Base-by-base conservation (phyloP, 1,284 basidiomycete genomes). In the Sanghuangporus baumii region DNA sequence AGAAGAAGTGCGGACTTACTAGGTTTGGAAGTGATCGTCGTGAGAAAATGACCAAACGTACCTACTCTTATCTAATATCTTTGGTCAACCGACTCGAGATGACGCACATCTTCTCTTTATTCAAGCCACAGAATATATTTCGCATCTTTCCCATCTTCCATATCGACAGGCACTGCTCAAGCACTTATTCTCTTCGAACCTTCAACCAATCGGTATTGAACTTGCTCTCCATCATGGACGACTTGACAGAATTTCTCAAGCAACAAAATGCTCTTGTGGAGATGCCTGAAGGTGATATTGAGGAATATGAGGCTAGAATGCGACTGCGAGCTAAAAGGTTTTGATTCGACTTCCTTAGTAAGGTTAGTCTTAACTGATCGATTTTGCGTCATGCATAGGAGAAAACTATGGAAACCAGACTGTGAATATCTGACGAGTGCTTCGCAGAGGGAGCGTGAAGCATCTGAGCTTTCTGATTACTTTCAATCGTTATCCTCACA, bases 261-360 rank as follows among this genome's bases (percentile, higher is more conserved):
- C 18, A 55, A n/a, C 63, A 60, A 37, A 52, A 50, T 20, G 37
- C 50, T 16, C 36, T 64, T 40, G 59, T 48, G 31, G 59, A 60
- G 11, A 60, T 64, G 43, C 47, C 59, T 26, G 63, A 64, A 40
- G 63, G 60, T 31, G 63, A 64, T 38, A 50, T 64, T 5, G 63
- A 60, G n/a, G 63, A 60, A 34, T 61, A 57, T 40, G 59, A 57
- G 36, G 43, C 59, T 14, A 41, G 58, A 47, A 48, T 51, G 37
- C 38, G 47, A 20, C 23, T 12, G 11, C 40, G 40, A 6, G 34
- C 23, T 14, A 57, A 52, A 16, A 62, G 61, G 61, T 62, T 34
- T 36, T 23, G 6, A 11, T n/a, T 40, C 26, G 9, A 1, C 36
- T 40, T 23, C 12, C 23, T 34, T 38, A 23, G 6, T 9, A 34